Evolutionary conservation across 306 rosid species (phyloP), one percentile per base, ranked within the genome.

Genomic region (Geum urbanum): DNA sequence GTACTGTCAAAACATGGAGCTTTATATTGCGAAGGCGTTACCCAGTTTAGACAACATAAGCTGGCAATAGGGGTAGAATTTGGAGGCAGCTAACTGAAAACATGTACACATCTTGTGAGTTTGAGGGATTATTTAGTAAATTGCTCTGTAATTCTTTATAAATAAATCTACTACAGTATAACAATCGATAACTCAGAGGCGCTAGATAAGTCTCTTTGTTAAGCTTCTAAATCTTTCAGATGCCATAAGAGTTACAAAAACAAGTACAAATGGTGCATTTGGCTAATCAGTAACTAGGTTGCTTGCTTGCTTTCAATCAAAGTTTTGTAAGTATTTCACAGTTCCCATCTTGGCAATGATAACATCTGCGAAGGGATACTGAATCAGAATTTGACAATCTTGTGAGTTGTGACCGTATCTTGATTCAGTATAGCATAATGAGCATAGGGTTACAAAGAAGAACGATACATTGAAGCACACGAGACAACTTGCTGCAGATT

Each of bases 381-480:
- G 72, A 69, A 69, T 69, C 51, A 52, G 54, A 55, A 70, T 22
- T 14, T 44, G 55, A 43, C 45, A 56, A 8, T 18, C 71, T 35
- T 69, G 52, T 41, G 60, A 18, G 7, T 35, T 69, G 52, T 41
- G 60, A 37, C 12, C 7, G 59, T 49, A 40, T 40, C 27, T 64
- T 60, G 62, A 19, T 45, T 69, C 72, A 39, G 62, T 54, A 18
- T 20, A 55, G 63, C 52, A 69, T 13, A 39, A 1, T n/a, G 45
- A 46, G 67, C 40, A 64, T 72, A 69, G 44, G 66, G 70, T 76
- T 52, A 54, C 73, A 69, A 19, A 15, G 22, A 24, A 44, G 54
- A 56, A 55, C 43, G 54, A 44, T 22, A 22, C 55, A 44, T 56
- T 56, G 76, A 79, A 59, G 78, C 51, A 68, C 60, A 68, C 70